Evolutionary conservation across 345 rosid species (phyloP), one percentile per base, ranked within the genome.

Genomic region (rapeseed (Brassica napus)): DNA sequence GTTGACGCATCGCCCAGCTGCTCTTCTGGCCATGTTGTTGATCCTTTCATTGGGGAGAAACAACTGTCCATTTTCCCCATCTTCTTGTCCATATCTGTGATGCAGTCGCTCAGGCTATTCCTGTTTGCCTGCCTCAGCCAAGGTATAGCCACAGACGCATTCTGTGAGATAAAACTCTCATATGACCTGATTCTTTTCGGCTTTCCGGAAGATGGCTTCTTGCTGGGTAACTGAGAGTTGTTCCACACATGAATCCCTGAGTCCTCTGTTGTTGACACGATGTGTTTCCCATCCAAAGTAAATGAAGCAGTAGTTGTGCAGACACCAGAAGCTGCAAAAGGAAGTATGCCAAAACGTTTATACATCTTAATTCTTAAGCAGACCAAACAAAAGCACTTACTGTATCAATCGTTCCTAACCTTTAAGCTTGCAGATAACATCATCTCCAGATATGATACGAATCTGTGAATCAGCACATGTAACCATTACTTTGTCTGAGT

Each of bases 11-110:
- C 80, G 14, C 65, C 77, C 72, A 92, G 86, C 72, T 86, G 86
- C 84, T 92, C 96, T 84, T 88, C 97, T 0, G 97, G 97, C 97
- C 96, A 92, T 3, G 94, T 92, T 16, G 86, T 87, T 0, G 91
- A 77, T 18, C 92, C 92, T 78, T 81, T 88, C 8, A 82, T 83
- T 16, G 77, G 81, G 30, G 81, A 44, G 59, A 76, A 81, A 49
- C 84, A 72, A 12, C 84, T 66, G 16, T 72, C 81, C 66, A 30
- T 57, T 47, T 87, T 73, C 32, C 83, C 82, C 23, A 67, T 72
- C 52, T 77, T 81, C 58, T 75, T 83, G 72, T 86, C 87, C 21
- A 79, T 26, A 39, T 84, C 86, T 10, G 66, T 80, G 0, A 85
- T 82, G 75, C 68, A 59, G 52, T 44, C 72, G 5, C 54, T 21